Evolutionary conservation across 148 eudicot genomes (phyloP).

Genomic region (Limonium bicolor): DNA sequence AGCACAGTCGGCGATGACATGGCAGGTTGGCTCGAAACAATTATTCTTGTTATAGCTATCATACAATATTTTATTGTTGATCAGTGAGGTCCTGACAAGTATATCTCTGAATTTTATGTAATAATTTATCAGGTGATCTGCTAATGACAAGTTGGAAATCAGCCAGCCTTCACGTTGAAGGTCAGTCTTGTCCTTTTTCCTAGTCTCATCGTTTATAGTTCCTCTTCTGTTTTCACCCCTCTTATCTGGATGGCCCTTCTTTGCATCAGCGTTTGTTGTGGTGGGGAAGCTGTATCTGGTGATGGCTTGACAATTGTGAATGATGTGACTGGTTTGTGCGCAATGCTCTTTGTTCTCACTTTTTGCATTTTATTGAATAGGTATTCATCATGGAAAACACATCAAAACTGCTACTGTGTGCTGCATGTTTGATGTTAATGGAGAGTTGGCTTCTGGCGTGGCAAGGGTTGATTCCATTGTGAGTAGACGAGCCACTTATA

Average conservation of each 20-base stretch:
- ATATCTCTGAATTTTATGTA: conserved; percentile 6
- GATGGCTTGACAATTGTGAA: too few species aligned
- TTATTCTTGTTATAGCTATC: background rate
- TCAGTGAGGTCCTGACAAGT: background rate
- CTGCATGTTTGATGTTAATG: conserved; percentile 63
- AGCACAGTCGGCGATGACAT: conserved; percentile 77
- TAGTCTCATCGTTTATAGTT: background rate
- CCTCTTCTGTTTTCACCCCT: background rate
- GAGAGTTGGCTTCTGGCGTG: conserved; percentile 76
- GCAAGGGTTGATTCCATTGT: conserved; percentile 85
- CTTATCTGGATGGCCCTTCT: conserved; percentile 1
- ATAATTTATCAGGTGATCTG: conserved; percentile 58
- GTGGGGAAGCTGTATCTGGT: background rate
- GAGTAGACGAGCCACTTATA: conserved; percentile 15
- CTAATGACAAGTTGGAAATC: conserved; percentile 69
- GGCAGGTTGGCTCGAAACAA: conserved; percentile 36
- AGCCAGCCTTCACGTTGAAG: conserved; percentile 45
- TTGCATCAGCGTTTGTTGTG: too few species aligned
- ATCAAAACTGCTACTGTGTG: conserved; percentile 73
- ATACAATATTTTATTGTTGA: background rate
- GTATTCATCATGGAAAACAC: conserved; percentile 36
- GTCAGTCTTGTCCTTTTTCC: conserved; percentile 16
- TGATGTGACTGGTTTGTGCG: too few species aligned
- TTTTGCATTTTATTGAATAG: conserved; percentile 16
- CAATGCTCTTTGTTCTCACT: background rate